Evolutionary conservation across 768 basidiomycete species (phyloP), one percentile per base, ranked within the genome.

Genomic region (Pisolithus marmoratus): DNA sequence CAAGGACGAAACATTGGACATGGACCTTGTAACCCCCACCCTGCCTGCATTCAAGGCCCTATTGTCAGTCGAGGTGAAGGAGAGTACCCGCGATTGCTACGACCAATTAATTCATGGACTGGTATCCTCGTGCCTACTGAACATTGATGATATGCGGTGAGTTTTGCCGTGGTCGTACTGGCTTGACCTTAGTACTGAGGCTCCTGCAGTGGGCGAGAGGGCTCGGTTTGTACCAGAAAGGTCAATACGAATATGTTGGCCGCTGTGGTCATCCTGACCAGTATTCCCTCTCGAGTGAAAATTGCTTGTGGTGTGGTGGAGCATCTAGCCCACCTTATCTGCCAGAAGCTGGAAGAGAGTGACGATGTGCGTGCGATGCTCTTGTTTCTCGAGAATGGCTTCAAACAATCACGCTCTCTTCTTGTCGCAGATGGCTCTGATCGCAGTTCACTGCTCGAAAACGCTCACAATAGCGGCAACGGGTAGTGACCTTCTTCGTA

Each of bases 61-160:
- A 40, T 73, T 94, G 15, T 82, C 84, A 42, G 69, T 79, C 41
- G 66, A 69, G 1, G 54, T 66, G 43, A 67, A 73, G 20, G 56
- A 72, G 17, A 73, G 74, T 43, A 75, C 69, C 15, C 69, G 69
- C 38, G 77, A 80, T 20, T 73, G 76, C 51, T 90, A 83, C 59
- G 75, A 74, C 14, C 77, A 77, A 5, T 64, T 87, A 15, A 69
- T 90, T 0, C 87, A 95, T 62, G 89, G 90, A 19, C 67, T 96
- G 19, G 70, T 97, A n/a, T 94, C 91, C 0, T 78, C 85, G 0
- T 93, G 90, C 61, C 70, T 97, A 31, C 72, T 85, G 45, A 89
- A 95, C 62, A 77, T 97, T 22, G 94, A 97, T 61, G 89, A 85
- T 54, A 93, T 96, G 87, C 81, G 93, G 93, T 93, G 47, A 54